A percentile compares a stretch with the other conserved stretches of the same genome.
Conservation (phyloP, 306 rosid genomes). For the Lathyrus oleraceus region DNA sequence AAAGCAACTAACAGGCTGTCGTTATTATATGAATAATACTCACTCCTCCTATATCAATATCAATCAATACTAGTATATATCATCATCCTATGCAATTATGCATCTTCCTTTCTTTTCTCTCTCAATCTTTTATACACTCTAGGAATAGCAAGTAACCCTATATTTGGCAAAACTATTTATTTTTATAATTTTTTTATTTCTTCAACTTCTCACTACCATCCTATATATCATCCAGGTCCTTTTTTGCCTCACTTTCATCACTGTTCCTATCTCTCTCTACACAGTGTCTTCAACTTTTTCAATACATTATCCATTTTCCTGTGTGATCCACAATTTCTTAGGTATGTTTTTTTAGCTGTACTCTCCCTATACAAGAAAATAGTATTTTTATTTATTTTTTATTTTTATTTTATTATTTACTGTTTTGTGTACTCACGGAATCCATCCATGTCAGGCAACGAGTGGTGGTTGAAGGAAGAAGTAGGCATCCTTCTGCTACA, state of each 20-base stretch:
- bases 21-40: conserved; percentile 24
- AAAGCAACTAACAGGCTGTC: conserved; percentile 81
- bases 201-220: conserved; percentile 13
- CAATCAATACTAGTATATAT: background rate
- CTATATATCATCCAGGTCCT: conserved; percentile 21
- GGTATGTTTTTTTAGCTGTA: background rate
- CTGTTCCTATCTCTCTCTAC: conserved; percentile 10
- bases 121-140: conserved; percentile 16
- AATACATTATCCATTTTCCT: conserved; percentile 20
- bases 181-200: conserved; percentile 24
- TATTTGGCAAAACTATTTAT: conserved; percentile 34
- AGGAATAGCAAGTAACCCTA: conserved; percentile 1
- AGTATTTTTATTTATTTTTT: background rate
- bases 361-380: background rate
- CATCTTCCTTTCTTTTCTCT: conserved; percentile 33
- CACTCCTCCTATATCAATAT: no score
- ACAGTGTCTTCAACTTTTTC: background rate
- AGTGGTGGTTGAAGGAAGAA: conserved; percentile 35
- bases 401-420: conserved; percentile 25
- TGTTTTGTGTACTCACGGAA: conserved; percentile 57
- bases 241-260: conserved; percentile 34
- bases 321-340: conserved; percentile 2
- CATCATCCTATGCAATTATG: background rate
- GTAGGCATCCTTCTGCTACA: conserved; percentile 27
- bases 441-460: conserved; percentile 70